Evolutionary conservation across 306 rosid genomes (phyloP), one percentile per base, ranked within the genome.

Genomic region (Trifolium pratense): DNA sequence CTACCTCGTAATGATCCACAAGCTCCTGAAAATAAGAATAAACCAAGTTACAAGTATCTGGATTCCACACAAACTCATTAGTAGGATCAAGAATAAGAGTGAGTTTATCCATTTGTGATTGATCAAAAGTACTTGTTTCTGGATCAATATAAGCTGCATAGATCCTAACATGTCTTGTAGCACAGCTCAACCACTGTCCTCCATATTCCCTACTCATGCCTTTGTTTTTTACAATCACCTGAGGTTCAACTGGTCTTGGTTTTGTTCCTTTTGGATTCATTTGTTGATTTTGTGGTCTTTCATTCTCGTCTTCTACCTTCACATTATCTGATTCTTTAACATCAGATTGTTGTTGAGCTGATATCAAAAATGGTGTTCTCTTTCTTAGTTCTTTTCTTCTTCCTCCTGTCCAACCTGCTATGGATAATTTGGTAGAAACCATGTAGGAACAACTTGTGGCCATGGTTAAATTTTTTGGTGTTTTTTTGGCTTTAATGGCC

Each of bases 1-100:
- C 18, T 84, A 94, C 97, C 99, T 91, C 97, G 13, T 94, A 89
- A 75, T 91, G 96, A 86, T 94, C 97, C 10, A 91, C 99, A 79
- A 91, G 99, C 78, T 91, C 95, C 39, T 94, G 99, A 78, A 94
- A 94, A 83, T 88, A 91, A 63, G 95, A 84, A 77, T 75, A 91
- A 37, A 91, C 91, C 87, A 88, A 80, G 46, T 80, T 80, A 75
- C 88, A 84, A 12, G 89, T 88, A 14, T 94, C 90, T 36, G 95
- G 75, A 14, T 81, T 94, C 99, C 99, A 94, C 21, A 91, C 84
- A 60, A 94, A 94, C 84, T 91, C 99, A 66, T 94, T 66, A n/a
- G 89, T 84, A 20, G 99, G 99, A 71, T 91, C 97, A 49, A 94
- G 92, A 45, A 94, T 61, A 53, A 94, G 85, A 0, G 99, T 83